Percentiles rank a stretch among this genome's conserved stretches.
phyloP scores from a whole-genome alignment of 495 filamentous ascomycete genomes.

The Copromyces sp. region DNA sequence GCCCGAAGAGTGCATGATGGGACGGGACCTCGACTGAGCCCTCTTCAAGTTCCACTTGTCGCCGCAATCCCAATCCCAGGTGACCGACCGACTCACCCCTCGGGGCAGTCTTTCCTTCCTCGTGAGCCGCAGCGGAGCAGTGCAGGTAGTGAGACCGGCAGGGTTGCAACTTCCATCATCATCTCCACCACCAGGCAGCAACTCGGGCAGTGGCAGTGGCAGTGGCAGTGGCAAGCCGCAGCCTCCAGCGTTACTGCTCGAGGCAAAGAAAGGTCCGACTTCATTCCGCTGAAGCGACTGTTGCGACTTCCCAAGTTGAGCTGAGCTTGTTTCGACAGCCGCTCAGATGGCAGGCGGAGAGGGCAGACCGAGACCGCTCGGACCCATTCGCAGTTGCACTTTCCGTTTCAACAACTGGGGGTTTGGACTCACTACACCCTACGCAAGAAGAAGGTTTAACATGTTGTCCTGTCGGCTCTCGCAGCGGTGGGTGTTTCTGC shows the following conservation, averaged over 20 bases:
- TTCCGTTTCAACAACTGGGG: not conserved
- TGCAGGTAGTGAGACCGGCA: not conserved
- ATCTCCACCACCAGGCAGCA: not conserved
- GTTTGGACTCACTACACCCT: not conserved
- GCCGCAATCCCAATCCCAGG: not conserved
- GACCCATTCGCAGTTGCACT: not conserved
- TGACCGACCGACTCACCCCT: not conserved
- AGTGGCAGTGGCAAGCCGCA: not conserved
- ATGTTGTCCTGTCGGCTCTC: not conserved
- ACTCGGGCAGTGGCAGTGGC: not conserved
- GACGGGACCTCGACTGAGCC: not conserved
- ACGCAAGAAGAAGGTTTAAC: not conserved
- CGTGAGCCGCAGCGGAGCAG: not conserved
- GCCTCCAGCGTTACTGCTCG: not conserved
- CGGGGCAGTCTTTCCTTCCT: not conserved
- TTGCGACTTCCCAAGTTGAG: not conserved
- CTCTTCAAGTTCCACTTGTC: not conserved
- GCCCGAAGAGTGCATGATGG: not conserved
- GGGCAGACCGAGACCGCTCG: not conserved
- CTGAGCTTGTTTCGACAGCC: not conserved
- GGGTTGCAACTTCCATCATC: not conserved
- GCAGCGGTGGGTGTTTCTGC: not conserved
- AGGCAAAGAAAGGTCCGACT: not conserved
- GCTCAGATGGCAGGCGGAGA: not conserved
- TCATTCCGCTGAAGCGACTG: not conserved